These are phyloP conservation scores for Platanthera zijinensis DNA, from an alignment of 106 monocot genomes.

Conservation along the genomic window DNA sequence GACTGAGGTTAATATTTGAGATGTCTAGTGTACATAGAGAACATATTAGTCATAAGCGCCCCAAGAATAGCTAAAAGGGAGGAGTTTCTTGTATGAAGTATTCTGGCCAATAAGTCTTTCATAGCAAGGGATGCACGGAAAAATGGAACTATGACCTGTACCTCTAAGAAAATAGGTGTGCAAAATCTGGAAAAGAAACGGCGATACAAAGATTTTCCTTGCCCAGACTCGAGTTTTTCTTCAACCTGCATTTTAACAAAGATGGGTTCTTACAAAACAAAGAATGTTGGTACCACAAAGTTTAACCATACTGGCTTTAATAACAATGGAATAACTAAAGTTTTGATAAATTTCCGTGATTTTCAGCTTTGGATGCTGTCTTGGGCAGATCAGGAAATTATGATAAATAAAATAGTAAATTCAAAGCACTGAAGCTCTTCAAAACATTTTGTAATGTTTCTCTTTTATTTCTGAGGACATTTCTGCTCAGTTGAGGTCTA, in stretches of 20 bases:
- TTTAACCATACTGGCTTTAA: not conserved
- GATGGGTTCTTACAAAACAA: not conserved
- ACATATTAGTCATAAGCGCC: not conserved
- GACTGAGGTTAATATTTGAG: not conserved
- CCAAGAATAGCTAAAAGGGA: not conserved
- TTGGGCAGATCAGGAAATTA: not conserved
- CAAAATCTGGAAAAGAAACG: slow-evolving; percentile 90
- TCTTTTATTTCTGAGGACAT: too few relatives aligned
- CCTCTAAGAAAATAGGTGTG: slow-evolving; percentile 97
- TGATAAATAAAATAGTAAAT: not conserved
- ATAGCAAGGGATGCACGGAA: not conserved
- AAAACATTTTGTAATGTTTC: not conserved
- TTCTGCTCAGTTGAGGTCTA: too few relatives aligned
- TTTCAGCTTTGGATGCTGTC: not conserved
- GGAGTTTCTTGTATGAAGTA: not conserved
- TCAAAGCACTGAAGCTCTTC: not conserved
- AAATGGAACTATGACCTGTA: not conserved
- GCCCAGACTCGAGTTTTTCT: slow-evolving; percentile 87
- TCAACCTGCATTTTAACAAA: slow-evolving; percentile 52
- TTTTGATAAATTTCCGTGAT: not conserved
- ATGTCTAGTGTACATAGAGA: not conserved
- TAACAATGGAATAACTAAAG: not conserved
- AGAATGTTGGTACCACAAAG: not conserved
- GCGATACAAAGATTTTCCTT: slow-evolving; percentile 68
- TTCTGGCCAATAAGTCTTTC: not conserved